Evolutionary conservation across 1,284 basidiomycete species (phyloP), one percentile per base, ranked within the genome.

Genomic region (Boletus holoroseus): DNA sequence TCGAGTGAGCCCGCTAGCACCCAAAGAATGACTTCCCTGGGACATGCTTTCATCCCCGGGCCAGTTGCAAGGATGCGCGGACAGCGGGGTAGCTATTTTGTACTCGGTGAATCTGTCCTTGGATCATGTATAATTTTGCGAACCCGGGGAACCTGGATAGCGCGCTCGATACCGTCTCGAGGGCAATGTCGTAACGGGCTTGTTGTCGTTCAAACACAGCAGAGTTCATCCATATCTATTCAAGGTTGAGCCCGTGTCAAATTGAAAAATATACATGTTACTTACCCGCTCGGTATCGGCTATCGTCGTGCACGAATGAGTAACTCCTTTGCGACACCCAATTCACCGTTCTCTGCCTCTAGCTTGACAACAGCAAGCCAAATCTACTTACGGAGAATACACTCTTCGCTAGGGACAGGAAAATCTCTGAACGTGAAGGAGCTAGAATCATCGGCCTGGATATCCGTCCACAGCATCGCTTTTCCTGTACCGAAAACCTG

Each of bases 291-390:
- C 86, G 0, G 94, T 95, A 61, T 91, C 88, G 0, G 94, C 94
- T 22, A 95, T 90, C 12, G 81, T 84, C 94, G 76, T 7, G 95
- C 95, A 56, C 94, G 85, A 48, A 88, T 81, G 52, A 98, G 77
- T 49, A 99, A 73, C 68, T 93, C 85, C 50, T 83, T 75, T 0
- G 95, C 95, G 11, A 91, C 93, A 15, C 76, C 82, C 53, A 90
- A 75, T 64, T 97, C 89, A 1, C 90, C 90, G 54, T 94, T 95
- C 74, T 96, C 92, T 0, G 93, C 88, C 62, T 98, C 95, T 7
- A 98, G 77, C 71, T 97, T 96, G 55, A 96, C 92, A 18, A 95
- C 95, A 0, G 94, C 95, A 37, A 99, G 74, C 89, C 94, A 99
- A 62, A 99, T 97, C 54, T 88, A 84, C 69, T 99, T n/a, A n/a